Percentiles rank a stretch among this genome's conserved stretches.
phyloP scores from a whole-genome alignment of 768 basidiomycete species.

The Hirschioporus abietinus region DNA sequence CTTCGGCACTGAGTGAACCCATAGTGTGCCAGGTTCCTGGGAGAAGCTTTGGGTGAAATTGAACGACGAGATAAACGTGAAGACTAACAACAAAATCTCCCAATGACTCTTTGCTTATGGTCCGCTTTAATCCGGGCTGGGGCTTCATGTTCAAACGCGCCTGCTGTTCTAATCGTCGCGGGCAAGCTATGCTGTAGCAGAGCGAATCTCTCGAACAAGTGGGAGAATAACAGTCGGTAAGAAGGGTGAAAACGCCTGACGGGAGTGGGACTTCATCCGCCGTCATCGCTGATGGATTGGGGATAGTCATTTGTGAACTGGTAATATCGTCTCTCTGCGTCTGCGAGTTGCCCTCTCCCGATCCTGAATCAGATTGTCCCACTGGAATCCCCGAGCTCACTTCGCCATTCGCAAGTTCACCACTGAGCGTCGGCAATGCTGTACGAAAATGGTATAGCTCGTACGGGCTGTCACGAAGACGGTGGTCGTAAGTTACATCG shows the following conservation, averaged over 20 bases:
- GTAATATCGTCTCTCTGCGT: neutral
- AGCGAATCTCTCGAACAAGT: conserved; percentile 90
- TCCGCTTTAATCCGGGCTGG: conserved; percentile 81
- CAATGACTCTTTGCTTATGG: conserved; percentile 75
- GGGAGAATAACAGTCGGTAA: conserved; percentile 97
- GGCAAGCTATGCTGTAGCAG: conserved; percentile 98
- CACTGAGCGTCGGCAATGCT: conserved; percentile 73
- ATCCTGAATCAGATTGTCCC: conserved; percentile 4
- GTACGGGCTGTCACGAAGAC: conserved; percentile 77
- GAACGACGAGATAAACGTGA: neutral
- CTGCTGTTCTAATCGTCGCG: conserved; percentile 79
- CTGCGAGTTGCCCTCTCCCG: conserved; percentile 5
- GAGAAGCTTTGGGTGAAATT: neutral
- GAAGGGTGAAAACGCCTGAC: conserved; percentile 89
- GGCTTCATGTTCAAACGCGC: conserved; percentile 92
- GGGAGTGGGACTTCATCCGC: conserved; percentile 72
- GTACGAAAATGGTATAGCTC: conserved; percentile 95
- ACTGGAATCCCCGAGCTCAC: neutral
- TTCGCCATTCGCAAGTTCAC: conserved; percentile 42
- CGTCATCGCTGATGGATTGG: conserved; percentile 1
- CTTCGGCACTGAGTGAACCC: conserved; percentile 95
- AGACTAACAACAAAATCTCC: conserved; percentile 67
- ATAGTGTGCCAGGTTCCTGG: conserved; percentile 78
- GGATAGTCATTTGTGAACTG: neutral
- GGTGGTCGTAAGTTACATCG: conserved; percentile 98